Evolutionary conservation across 2,329 filamentous ascomycete genomes (phyloP), one percentile per base, ranked within the genome.

Genomic region (Talaromyces sp.): DNA sequence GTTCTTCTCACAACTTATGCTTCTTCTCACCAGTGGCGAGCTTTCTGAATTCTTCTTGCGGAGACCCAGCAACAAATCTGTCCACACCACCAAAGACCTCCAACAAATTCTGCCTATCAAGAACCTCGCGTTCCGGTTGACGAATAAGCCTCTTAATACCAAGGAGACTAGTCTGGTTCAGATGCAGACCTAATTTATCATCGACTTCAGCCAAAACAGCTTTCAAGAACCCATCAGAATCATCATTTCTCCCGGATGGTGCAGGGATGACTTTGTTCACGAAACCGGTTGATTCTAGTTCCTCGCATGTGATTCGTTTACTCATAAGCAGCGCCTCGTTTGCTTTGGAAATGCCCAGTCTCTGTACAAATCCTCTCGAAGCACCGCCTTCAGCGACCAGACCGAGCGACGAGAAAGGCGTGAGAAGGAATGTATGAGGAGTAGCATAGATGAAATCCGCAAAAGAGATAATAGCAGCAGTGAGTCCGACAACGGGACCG

Each of bases 311-410:
- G 65, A 97, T 89, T 45, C 86, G 81, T 73, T 88, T 89, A 67
- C 88, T 91, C 88, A 96, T 94, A 64, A 99, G 86, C 11, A 97
- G 81, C 11, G 94, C 93, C 79, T 97, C 94, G 69, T 95, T 96
- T 9, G 91, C 92, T 70, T 89, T 89, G 59, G 83, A 78, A 53
- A 91, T 82, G 1, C 94, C 94, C 22, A 97, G 79, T 0, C 93
- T 80, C 66, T 88, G 82, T 13, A 94, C 89, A 58, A 97, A 87
- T 0, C 87, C 90, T 57, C 85, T 79, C 15, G 86, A 90, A 0
- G 91, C 86, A 48, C 88, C 90, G 40, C 93, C 94, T 77, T 97
- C 94, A 56, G 91, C 83, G 0, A 97, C 92, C 1, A 99, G 83
- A 1, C 94, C 67, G 1, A 97, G 82, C 1, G 89, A 93, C 4